These are phyloP conservation scores for Irpex rosettiformis DNA, from an alignment of 1,284 basidiomycete genomes.

Conservation along the genomic window DNA sequence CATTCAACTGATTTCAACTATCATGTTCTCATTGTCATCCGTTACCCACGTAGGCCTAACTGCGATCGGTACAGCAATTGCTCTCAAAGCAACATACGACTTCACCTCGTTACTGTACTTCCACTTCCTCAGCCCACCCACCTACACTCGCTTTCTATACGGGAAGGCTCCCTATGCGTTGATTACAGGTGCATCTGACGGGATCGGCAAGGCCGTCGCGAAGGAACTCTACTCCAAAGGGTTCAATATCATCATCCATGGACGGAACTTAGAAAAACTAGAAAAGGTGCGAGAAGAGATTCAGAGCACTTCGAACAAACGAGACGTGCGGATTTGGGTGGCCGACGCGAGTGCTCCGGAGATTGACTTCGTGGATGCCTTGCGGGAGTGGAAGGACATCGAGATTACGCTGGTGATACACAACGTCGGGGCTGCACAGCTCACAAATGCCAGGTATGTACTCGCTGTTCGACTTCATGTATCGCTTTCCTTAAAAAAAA, in stretches of 20 bases:
- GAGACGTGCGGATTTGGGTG: not conserved
- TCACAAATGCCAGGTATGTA: not conserved
- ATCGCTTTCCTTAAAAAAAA: not conserved
- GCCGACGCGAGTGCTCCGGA: constrained; percentile 15
- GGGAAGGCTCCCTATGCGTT: constrained; percentile 25
- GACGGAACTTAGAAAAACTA: constrained; percentile 28
- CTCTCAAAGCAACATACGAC: not conserved
- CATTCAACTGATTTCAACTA: not conserved
- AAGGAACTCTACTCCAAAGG: constrained; percentile 26
- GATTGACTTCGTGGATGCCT: constrained; percentile 22
- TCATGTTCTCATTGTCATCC: not conserved
- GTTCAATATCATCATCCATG: constrained; percentile 31
- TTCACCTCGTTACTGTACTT: not conserved
- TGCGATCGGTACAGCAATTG: constrained; percentile 3
- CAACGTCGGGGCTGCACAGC: constrained; percentile 25
- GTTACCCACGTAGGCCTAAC: not conserved
- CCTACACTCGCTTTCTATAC: constrained; percentile 22
- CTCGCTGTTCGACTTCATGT: not conserved
- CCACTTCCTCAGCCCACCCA: constrained; percentile 18
- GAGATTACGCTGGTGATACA: constrained; percentile 28
- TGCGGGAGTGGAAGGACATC: constrained; percentile 22
- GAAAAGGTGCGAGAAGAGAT: constrained; percentile 22
- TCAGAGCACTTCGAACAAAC: not conserved
- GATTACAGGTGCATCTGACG: constrained; percentile 30
- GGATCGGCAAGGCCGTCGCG: constrained; percentile 27